Evolutionary conservation across 2,329 filamentous ascomycete genomes (phyloP), one percentile per base, ranked within the genome.

Genomic region (Hyphodiscus sp.): DNA sequence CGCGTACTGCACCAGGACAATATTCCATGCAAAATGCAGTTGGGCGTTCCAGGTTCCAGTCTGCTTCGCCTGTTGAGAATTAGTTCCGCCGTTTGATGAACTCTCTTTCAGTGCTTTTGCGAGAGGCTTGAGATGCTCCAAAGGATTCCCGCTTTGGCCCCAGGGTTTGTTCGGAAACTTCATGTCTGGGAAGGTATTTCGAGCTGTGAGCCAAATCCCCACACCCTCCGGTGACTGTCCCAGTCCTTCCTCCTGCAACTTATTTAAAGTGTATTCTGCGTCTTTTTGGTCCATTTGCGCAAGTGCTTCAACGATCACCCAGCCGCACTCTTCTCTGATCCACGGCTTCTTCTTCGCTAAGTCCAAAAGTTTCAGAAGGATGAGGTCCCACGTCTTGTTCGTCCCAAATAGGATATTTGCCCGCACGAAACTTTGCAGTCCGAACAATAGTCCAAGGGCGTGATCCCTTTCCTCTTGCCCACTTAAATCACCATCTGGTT

Each of bases 301-400:
- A 41, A 94, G 69, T 15, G 86, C 83, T 65, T 90, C 83, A 45
- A 87, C 85, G 23, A 96, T 76, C 47, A 94, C 82, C 77, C 85
- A 89, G 30, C 88, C 90, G 64, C 90, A 96, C 68, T 95, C 89
- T 64, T 92, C 85, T 56, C 89, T 82, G 60, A 97, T 77, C 92
- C 91, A 96, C 30, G 88, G 82, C 70, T 95, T 95, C 71, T 88
- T 88, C 63, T 82, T 80, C 42, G 87, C 83, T 56, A 96, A 78
- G 57, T 84, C 80, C 63, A 91, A 79, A 30, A 96, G 73, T 50
- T 88, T 73, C 51, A 86, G 80, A 47, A 96, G 73, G n/a, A 95
- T 76, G 51, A 77, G 74, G 45, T 76, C 74, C 83, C 86, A 91
- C 63, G 74, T 78, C 4, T 79, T 73, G 33, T 81, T 74, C 3